Conservation (phyloP, 352 stramenopile species). For the Globisporangium echinulatum region DNA sequence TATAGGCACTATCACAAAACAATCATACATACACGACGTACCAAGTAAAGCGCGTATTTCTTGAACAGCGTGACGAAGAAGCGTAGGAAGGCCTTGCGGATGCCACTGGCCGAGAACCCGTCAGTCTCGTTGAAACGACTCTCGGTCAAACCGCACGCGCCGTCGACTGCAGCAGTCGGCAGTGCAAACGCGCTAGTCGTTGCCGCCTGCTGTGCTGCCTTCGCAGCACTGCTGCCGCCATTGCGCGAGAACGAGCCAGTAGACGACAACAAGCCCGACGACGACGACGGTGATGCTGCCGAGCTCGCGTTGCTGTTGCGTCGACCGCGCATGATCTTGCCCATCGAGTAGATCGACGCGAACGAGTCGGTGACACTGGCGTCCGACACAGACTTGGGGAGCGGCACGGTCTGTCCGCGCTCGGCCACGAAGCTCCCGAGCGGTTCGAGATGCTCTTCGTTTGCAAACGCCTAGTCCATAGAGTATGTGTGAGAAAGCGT, state of each 20-base stretch:
- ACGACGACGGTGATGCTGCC: conserved; percentile 25
- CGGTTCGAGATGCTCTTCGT: conserved; percentile 75
- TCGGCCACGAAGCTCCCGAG: conserved; percentile 69
- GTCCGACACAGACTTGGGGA: conserved; percentile 53
- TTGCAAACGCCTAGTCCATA: conserved; percentile 54
- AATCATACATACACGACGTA: conserved; percentile 13
- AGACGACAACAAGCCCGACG: conserved; percentile 10
- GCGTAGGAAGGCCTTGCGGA: conserved; percentile 70
- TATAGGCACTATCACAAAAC: background rate
- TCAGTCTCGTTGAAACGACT: conserved; percentile 65
- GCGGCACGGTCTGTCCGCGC: conserved; percentile 59
- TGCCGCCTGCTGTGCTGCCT: background rate
- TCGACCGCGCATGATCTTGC: conserved; percentile 58
- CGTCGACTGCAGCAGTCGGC: conserved; percentile 18
- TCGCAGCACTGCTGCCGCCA: background rate
- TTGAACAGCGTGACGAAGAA: conserved; percentile 81
- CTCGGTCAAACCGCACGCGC: conserved; percentile 40
- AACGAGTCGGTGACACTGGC: conserved; percentile 39
- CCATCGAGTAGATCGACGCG: conserved; percentile 57
- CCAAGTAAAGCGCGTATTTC: conserved; percentile 74
- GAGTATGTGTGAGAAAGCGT: background rate
- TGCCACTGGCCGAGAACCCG: conserved; percentile 55
- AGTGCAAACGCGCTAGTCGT: background rate
- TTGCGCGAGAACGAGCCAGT: conserved; percentile 11
- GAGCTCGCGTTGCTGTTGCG: conserved; percentile 39